Conservation (phyloP, 495 filamentous ascomycete genomes). For the Chaetomium cochliodes region DNA sequence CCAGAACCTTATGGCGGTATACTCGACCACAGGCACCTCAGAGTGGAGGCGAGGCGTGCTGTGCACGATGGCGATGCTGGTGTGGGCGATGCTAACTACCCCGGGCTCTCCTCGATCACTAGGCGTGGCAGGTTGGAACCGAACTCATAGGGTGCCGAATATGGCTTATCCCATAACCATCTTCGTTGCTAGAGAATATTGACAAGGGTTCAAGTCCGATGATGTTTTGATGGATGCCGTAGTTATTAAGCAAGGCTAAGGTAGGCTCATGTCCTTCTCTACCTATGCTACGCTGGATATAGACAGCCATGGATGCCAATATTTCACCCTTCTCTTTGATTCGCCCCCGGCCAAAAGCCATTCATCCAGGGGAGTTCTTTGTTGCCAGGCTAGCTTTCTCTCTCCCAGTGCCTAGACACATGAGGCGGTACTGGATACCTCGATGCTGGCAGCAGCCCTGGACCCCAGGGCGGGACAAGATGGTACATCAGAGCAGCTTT, state of each 20-base stretch:
- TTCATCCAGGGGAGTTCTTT: too few relatives aligned
- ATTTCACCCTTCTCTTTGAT: too few relatives aligned
- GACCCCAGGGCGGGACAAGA: too few relatives aligned
- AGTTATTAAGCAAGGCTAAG: not conserved
- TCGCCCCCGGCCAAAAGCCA: too few relatives aligned
- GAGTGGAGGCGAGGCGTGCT: slow-evolving; percentile 21
- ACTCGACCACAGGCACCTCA: slow-evolving; percentile 20
- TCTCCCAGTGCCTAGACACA: too few relatives aligned
- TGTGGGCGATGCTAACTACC: not conserved
- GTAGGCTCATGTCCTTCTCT: not conserved
- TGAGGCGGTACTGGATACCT: too few relatives aligned
- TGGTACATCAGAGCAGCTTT: too few relatives aligned
- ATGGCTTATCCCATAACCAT: not conserved
- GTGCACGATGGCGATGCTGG: slow-evolving; percentile 20
- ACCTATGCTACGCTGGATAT: not conserved
- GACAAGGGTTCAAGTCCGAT: too few relatives aligned
- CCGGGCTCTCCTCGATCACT: not conserved
- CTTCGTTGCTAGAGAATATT: too few relatives aligned
- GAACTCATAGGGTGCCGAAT: slow-evolving; percentile 3
- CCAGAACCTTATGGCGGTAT: slow-evolving; percentile 23
- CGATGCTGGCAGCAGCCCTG: too few relatives aligned
- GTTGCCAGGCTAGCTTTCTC: too few relatives aligned
- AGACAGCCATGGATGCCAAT: too few relatives aligned
- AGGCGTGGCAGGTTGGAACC: slow-evolving; percentile 2
- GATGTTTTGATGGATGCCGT: not conserved